A percentile compares a stretch with the other conserved stretches of the same genome.
phyloP scores from a whole-genome alignment of 345 rosid genomes.

The Hypericum androsaemum region DNA sequence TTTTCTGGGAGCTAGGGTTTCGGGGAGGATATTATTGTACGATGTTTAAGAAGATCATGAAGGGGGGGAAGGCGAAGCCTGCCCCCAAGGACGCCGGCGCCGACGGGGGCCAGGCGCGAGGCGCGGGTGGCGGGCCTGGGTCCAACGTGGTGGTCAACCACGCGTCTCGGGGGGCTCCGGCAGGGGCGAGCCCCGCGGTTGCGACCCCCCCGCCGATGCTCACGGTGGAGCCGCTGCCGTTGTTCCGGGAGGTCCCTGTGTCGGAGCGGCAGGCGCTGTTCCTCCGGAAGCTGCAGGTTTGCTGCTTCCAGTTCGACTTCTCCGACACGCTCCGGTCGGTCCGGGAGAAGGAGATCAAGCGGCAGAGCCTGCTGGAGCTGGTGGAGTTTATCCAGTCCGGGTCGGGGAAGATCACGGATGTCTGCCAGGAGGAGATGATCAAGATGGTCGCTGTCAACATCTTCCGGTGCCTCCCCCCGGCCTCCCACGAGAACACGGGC shows the following conservation, averaged over 20 bases:
- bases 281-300: constrained; percentile 8
- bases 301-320: constrained; percentile 8
- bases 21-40: too few relatives aligned
- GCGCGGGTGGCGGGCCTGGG: not conserved
- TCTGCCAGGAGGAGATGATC: constrained; percentile 7
- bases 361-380: constrained; percentile 6
- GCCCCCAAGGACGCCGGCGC: not conserved
- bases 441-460: constrained; percentile 3
- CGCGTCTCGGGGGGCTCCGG: not conserved
- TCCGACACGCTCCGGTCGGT: constrained; percentile 3
- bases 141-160: constrained; percentile 6
- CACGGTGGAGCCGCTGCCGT: constrained; percentile 5
- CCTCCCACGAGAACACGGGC: constrained; percentile 6
- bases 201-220: constrained; percentile 5
- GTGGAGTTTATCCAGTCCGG: constrained; percentile 9
- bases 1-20: constrained; percentile 3
- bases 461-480: constrained; percentile 3
- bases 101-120: not conserved
- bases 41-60: constrained; percentile 9
- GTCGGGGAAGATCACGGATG: constrained; percentile 4
- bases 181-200: not conserved
- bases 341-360: constrained; percentile 8
- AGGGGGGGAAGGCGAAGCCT: not conserved
- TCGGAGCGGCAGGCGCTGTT: constrained; percentile 7
- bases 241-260: constrained; percentile 4